A percentile compares a stretch with the other conserved stretches of the same genome.
Evolutionary conservation across 805 yeast genomes (phyloP).

Genomic region (Wickerhamomyces subpelliculosus): DNA sequence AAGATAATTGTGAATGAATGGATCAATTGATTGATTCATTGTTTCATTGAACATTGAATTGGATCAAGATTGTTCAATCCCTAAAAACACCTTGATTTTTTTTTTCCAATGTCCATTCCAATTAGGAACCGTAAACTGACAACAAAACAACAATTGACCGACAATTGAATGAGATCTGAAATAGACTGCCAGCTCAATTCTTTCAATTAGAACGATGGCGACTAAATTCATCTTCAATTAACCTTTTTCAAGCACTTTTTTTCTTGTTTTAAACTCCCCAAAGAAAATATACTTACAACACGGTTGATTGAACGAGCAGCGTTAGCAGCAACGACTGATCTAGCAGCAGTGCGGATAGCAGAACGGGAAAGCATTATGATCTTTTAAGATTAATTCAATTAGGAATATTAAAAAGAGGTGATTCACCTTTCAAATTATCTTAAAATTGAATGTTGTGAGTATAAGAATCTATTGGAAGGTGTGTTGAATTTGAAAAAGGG

Average conservation of each 20-base stretch:
- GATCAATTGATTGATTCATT: background rate
- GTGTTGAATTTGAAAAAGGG: conserved; percentile 13
- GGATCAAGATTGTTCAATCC: background rate
- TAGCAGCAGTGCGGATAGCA: conserved; percentile 78
- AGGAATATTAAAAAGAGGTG: conserved; percentile 3
- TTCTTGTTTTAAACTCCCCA: too few relatives aligned
- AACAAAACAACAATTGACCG: too few relatives aligned
- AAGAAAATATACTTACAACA: conserved; percentile 29
- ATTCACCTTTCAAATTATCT: conserved; percentile 1
- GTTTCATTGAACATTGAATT: background rate
- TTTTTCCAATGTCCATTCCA: too few relatives aligned
- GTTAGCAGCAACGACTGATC: conserved; percentile 61
- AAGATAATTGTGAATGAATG: background rate
- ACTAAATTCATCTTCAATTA: background rate
- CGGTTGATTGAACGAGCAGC: conserved; percentile 31
- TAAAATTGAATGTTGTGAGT: background rate
- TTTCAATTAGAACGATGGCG: too few relatives aligned
- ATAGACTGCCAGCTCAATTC: too few relatives aligned
- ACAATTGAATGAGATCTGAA: too few relatives aligned
- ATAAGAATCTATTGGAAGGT: background rate
- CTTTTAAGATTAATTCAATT: conserved; percentile 15
- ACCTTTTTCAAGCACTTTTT: background rate
- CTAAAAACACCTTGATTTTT: background rate
- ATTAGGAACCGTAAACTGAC: too few relatives aligned
- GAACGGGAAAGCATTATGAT: conserved; percentile 75